Base-by-base conservation (phyloP, 2,329 filamentous ascomycete species). In the Colletotrichum tropicicola region DNA sequence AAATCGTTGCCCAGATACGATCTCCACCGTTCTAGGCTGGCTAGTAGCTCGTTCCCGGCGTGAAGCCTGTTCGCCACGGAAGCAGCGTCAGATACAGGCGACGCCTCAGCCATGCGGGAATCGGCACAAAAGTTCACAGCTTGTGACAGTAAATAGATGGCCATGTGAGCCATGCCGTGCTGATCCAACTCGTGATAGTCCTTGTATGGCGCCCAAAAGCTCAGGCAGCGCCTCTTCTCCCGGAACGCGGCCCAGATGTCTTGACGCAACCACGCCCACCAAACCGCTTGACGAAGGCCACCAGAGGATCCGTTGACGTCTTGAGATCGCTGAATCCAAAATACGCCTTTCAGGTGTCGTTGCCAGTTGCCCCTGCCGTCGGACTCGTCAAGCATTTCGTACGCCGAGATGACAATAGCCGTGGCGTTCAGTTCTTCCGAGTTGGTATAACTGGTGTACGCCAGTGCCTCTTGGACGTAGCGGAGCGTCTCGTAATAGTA, bases 211-310 rank as follows among this genome's bases (percentile, higher is more conserved):
- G 78, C 79, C 85, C 87, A 90, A 51, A 88, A 87, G 32, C 82
- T 89, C 66, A 89, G 82, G 3, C 83, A 82, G 7, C 82, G 79
- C 5, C 88, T 77, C 21, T 80, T 79, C 70, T 89, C 87, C 1
- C 86, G 80, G 67, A 89, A 89, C 0, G 87, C 87, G 2, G 86
- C 87, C 87, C 87, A 90, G 0, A 88, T 81, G 70, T 91, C 88
- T 70, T 91, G 88, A n/a, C 86, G 79, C 4, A 90, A 75, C 88
- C 88, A 91, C 1, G 84, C 83, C 88, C 88, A 91, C 88, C 88
- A 90, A 0, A 87, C 85, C 0, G 87, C 84, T 66, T 85, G 82
- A 43, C 84, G 79, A 0, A 90, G 76, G 0, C 87, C 85, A 0
- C 83, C 82, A 0, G 82, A 84, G 52, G 86, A 86, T 2, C 87